Base-by-base conservation (phyloP, 495 filamentous ascomycete species). In the Xylona heveae region DNA sequence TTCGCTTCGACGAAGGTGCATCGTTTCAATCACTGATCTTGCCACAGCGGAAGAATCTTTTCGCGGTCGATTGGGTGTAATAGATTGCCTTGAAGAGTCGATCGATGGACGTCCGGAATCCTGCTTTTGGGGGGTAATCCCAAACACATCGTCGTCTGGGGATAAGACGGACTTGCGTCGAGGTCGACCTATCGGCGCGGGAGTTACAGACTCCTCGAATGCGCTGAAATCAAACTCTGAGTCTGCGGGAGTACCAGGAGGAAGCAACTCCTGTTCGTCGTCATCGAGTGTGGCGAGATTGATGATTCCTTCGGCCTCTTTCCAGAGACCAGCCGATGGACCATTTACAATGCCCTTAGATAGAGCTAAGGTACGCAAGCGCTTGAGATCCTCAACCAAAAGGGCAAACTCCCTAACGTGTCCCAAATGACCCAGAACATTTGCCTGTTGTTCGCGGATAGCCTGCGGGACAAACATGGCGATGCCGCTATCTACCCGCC, bases 291-390 rank as follows among this genome's bases (percentile, higher is more conserved):
- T 82, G 20, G 81, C 81, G 6, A 91, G 58, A 19, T 78, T 75
- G 41, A 91, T 81, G 28, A 91, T 85, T 10, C 75, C 73, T 45
- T 91, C 79, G 4, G 81, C 81, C 49, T 91, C 81, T 44, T 76
- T 72, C 74, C 78, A 91, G 23, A 82, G 55, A 27, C 64, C 57
- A 32, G 59, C 58, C 7, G 70, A 66, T 2, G 65, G 52, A 0
- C 77, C 77, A 35, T 61, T 43, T 16, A 78, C 52, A 30, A 85
- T 58, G 21, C 64, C 64, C 43, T 78, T 63, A 21, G 71, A 64
- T 28, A 64, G 68, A 5, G 69, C 81, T 35, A 64, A 58, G 28
- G 64, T 53, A 15, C 66, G 57, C 30, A 78, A 54, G 16, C 77
- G 70, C 36, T 81, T 82, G 30, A 84, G 59, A 31, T 88, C 65